phyloP scores from a whole-genome alignment of 768 basidiomycete genomes.

The Amanita phalloides region DNA sequence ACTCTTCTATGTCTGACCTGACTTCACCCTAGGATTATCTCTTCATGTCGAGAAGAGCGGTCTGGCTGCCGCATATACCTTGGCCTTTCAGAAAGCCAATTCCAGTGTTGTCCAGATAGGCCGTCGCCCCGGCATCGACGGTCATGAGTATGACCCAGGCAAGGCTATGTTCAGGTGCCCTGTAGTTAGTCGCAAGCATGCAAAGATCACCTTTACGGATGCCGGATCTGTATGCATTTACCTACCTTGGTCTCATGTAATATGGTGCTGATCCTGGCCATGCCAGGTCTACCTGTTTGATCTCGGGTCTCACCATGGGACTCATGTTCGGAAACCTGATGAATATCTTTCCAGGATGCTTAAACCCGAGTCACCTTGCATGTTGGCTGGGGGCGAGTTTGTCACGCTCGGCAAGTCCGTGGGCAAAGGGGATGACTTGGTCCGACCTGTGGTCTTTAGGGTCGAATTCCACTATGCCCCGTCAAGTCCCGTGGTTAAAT shows the following conservation, averaged over 20 bases:
- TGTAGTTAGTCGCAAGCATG: constrained; percentile 71
- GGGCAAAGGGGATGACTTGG: constrained; percentile 46
- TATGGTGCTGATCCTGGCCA: not conserved
- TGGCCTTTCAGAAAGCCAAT: constrained; percentile 42
- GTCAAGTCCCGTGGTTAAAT: not conserved
- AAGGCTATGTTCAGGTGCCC: constrained; percentile 64
- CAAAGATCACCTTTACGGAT: constrained; percentile 65
- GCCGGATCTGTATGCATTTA: constrained; percentile 47
- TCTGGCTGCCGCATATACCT: constrained; percentile 28
- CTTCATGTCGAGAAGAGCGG: constrained; percentile 47
- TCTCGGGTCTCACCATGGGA: constrained; percentile 68
- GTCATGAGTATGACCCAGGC: constrained; percentile 27
- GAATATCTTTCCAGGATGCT: constrained; percentile 39
- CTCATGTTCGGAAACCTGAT: constrained; percentile 45
- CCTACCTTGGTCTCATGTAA: constrained; percentile 1
- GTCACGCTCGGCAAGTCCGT: constrained; percentile 75
- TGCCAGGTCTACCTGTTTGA: constrained; percentile 63
- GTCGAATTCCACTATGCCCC: constrained; percentile 31
- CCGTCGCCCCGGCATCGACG: constrained; percentile 46
- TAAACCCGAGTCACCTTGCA: constrained; percentile 41
- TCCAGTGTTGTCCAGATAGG: constrained; percentile 53
- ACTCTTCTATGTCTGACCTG: constrained; percentile 11
- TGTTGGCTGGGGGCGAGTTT: constrained; percentile 56
- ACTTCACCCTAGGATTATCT: constrained; percentile 35
- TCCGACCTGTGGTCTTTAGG: constrained; percentile 51